Evolutionary conservation across 805 yeast species (phyloP).

Genomic region (Henningerozyma blattae): DNA sequence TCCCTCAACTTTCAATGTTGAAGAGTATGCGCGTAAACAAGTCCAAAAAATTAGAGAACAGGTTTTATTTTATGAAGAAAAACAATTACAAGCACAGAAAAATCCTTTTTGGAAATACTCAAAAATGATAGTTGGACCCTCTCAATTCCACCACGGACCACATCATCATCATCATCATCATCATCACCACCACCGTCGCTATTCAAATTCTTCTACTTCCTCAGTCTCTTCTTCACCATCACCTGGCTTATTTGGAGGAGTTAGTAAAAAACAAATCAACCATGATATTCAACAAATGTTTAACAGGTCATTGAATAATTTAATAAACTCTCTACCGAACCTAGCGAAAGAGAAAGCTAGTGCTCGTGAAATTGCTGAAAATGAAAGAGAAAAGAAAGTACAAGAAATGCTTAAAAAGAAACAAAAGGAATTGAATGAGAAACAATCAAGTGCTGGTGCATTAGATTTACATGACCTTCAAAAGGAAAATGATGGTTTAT

Average conservation of each 20-base stretch:
- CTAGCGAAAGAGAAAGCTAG: conserved; percentile 10
- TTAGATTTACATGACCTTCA: conserved; percentile 16
- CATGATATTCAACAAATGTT: conserved; percentile 5
- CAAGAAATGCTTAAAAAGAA: conserved; percentile 25
- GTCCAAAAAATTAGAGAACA: conserved; percentile 25
- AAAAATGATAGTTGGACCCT: background rate
- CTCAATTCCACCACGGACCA: background rate
- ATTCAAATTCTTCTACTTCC: too few relatives aligned
- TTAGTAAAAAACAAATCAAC: conserved; percentile 4
- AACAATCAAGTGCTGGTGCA: conserved; percentile 5
- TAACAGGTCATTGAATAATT: conserved; percentile 9
- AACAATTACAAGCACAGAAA: conserved; percentile 9
- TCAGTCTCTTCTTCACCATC: too few relatives aligned
- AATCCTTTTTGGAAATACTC: conserved; percentile 21
- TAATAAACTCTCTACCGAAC: conserved; percentile 8
- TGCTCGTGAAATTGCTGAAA: conserved; percentile 22
- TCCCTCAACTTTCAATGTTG: conserved; percentile 37
- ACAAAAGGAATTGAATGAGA: conserved; percentile 14
- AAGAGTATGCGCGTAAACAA: conserved; percentile 42
- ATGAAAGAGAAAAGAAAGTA: conserved; percentile 22
- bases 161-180: conserved; percentile 1
- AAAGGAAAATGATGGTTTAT: conserved; percentile 20
- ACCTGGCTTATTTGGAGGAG: too few relatives aligned
- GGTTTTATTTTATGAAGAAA: conserved; percentile 17
- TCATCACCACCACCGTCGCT: too few relatives aligned